Base-by-base conservation (phyloP, 2,329 filamentous ascomycete genomes). In the Fusarium sp. region DNA sequence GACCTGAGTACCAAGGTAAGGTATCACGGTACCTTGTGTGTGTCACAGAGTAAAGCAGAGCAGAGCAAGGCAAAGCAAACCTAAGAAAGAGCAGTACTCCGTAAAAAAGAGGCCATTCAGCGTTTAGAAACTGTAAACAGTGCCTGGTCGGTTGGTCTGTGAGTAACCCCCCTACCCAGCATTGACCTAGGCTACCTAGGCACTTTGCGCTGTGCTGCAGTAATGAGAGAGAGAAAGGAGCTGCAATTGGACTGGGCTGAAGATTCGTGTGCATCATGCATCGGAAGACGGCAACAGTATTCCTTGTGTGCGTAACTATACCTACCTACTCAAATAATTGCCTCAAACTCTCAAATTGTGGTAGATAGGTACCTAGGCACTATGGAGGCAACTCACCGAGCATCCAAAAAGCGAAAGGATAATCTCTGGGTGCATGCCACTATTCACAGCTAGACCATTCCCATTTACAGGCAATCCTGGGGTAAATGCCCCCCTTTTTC, bases 61-160 rank as follows among this genome's bases (percentile, higher is more conserved):
- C 25, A 25, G 11, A 27, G 25, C 10, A 27, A 11, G 11, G 25
- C 25, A 27, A 11, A 27, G 25, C 9, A 22, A 22, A 22, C 22
- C 22, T 22, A 27, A 27, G 25, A 37, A 27, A 35, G 22, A 56
- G 23, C 25, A 49, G 55, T 27, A 23, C n/a, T n/a, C n/a, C n/a
- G n/a, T n/a, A 47, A 50, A 25, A 46, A 33, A 44, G 53, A 67
- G 48, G 59, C 59, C 64, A 65, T 67, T 68, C 64, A 59, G 62
- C 44, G 35, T 60, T 15, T 14, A 43, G 47, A 44, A 25, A 40
- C 25, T 45, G 47, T 47, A 52, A 56, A 46, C 44, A 56, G 44
- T 54, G 58, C 59, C 50, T 44, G 52, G 54, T 57, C 32, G 51
- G 52, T 65, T 71, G 69, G 69, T 68, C 69, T 71, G 69, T 71